phyloP scores from a whole-genome alignment of 2,329 filamentous ascomycete species.

The Paracorniculantispora psalliotae region DNA sequence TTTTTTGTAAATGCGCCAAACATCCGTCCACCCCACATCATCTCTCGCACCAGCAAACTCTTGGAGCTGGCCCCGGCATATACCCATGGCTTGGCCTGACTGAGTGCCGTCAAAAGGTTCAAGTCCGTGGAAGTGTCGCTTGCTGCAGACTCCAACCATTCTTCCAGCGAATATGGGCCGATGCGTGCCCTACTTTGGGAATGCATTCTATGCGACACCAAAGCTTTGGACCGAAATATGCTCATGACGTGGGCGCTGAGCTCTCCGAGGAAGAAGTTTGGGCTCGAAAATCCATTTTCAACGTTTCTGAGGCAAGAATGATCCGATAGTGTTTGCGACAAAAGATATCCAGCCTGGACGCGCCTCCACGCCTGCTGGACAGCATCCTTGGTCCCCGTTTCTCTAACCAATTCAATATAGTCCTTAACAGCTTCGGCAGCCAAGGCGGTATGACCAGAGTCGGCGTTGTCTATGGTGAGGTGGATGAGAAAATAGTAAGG shows the following conservation, averaged over 20 bases:
- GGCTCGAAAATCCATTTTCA: neutral
- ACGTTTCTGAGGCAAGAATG: neutral
- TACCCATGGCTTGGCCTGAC: conserved; percentile 29
- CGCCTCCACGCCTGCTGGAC: conserved; percentile 33
- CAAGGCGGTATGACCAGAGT: conserved; percentile 45
- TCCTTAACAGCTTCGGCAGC: conserved; percentile 31
- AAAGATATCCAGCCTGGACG: conserved; percentile 38
- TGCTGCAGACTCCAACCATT: neutral
- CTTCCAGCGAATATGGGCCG: neutral
- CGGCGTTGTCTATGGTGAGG: conserved; percentile 43
- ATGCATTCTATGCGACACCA: neutral
- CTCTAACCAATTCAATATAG: conserved; percentile 27
- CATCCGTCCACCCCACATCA: conserved; percentile 42
- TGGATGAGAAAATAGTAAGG: conserved; percentile 44
- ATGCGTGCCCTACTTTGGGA: neutral
- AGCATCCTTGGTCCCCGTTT: conserved; percentile 7
- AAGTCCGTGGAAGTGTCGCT: neutral
- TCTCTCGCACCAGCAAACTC: conserved; percentile 36
- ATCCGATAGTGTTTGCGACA: neutral
- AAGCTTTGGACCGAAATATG: neutral
- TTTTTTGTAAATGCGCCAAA: conserved; percentile 44
- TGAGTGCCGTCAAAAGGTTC: neutral
- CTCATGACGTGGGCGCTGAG: neutral
- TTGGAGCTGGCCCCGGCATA: conserved; percentile 31
- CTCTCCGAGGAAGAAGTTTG: neutral